Percentiles rank a stretch among this genome's conserved stretches.
phyloP scores from a whole-genome alignment of 768 basidiomycete species.

The Russula sp. region DNA sequence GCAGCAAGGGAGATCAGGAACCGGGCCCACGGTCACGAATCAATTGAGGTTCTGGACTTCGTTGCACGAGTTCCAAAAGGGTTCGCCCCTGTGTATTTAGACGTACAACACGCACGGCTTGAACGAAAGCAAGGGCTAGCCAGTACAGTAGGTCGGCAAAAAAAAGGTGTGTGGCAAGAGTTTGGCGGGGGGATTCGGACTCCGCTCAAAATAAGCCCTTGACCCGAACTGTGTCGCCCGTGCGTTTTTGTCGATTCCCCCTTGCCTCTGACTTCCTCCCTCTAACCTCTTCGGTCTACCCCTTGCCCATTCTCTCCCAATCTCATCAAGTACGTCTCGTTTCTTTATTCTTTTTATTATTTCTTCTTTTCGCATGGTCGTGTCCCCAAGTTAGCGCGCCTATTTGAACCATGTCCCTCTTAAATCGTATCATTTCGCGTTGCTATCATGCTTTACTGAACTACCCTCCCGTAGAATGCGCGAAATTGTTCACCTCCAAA shows the following conservation, averaged over 20 bases:
- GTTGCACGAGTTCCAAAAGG: background rate
- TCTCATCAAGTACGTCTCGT: slow-evolving; percentile 27
- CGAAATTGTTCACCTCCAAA: slow-evolving; percentile 99
- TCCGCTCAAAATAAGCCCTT: slow-evolving; percentile 29
- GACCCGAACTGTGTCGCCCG: slow-evolving; percentile 26
- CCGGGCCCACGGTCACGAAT: background rate
- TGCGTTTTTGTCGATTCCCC: slow-evolving; percentile 28
- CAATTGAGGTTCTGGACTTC: slow-evolving; percentile 7
- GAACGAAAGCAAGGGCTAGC: too few relatives aligned
- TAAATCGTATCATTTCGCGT: slow-evolving; percentile 23
- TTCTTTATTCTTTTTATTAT: background rate
- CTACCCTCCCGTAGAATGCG: slow-evolving; percentile 64
- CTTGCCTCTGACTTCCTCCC: slow-evolving; percentile 23
- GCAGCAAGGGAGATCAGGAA: background rate
- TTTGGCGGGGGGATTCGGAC: slow-evolving; percentile 9
- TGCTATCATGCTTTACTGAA: slow-evolving; percentile 10
- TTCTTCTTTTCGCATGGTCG: background rate
- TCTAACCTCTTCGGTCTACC: slow-evolving; percentile 23
- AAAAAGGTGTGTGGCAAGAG: slow-evolving; percentile 16
- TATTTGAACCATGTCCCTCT: slow-evolving; percentile 8
- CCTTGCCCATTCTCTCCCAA: slow-evolving; percentile 24
- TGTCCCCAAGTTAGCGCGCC: slow-evolving; percentile 4
- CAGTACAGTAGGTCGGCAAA: too few relatives aligned
- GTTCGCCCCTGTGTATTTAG: background rate
- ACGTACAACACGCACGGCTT: slow-evolving; percentile 7